phyloP scores from a whole-genome alignment of 371 early-diverging fungal genomes.

The Saksenaea vasiformis region DNA sequence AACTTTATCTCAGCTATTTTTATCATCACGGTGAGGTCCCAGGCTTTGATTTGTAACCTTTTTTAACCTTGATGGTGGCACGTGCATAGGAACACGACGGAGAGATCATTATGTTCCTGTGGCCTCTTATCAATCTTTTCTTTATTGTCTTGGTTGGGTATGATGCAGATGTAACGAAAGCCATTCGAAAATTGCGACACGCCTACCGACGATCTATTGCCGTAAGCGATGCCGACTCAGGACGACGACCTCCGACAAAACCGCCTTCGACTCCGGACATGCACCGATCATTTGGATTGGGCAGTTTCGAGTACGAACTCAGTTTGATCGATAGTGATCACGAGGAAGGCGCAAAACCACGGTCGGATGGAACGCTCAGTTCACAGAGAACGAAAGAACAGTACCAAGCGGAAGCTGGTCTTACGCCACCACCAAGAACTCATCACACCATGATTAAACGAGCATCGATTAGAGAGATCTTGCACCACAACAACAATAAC shows the following conservation, averaged over 20 bases:
- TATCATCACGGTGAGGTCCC: not conserved
- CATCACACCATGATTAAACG: not conserved
- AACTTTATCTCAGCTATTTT: conserved; percentile 9
- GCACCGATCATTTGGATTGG: conserved; percentile 3
- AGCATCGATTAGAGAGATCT: not conserved
- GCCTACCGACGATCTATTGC: not conserved
- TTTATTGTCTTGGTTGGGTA: conserved; percentile 4
- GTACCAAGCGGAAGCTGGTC: not conserved
- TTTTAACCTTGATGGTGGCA: not conserved
- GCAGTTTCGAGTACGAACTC: not conserved
- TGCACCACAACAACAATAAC: not conserved
- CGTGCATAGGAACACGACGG: not conserved
- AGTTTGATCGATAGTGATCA: not conserved
- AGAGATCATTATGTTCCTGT: not conserved
- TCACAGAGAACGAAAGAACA: not conserved
- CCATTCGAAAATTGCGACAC: not conserved
- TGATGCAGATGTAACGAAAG: conserved; percentile 9
- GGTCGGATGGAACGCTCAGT: not conserved
- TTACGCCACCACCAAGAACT: not conserved
- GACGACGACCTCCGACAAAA: conserved; percentile 5
- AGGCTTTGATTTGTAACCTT: not conserved
- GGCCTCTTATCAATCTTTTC: conserved; percentile 8
- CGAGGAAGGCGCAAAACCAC: not conserved
- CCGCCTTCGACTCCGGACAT: not conserved
- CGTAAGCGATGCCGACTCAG: not conserved